Conservation (phyloP, 306 rosid genomes). For the Datisca glomerata region DNA sequence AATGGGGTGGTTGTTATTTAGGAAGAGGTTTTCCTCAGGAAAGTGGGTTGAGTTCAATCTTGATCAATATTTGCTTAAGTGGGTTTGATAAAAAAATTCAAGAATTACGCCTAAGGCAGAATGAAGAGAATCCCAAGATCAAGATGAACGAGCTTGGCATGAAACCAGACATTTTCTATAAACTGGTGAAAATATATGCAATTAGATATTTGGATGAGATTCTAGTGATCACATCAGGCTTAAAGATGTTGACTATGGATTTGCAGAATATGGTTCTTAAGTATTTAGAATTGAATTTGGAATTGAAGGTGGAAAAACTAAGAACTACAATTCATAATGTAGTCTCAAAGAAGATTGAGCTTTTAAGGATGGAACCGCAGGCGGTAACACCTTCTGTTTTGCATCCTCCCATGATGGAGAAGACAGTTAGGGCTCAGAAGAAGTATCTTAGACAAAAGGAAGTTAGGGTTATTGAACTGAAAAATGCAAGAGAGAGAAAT, state of each 20-base stretch:
- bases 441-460: constrained; percentile 80
- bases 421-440: constrained; percentile 73
- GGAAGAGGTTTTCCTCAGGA: constrained; percentile 88
- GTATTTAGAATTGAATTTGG: constrained; percentile 47
- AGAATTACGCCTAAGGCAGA: constrained; percentile 36
- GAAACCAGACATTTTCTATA: no score
- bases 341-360: constrained; percentile 63
- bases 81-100: constrained; percentile 75
- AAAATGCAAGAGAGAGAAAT: constrained; percentile 81
- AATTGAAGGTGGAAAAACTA: constrained; percentile 40
- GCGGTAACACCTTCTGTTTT: constrained; percentile 60
- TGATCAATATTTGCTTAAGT: constrained; percentile 59
- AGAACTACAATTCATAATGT: constrained; percentile 67
- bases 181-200: constrained; percentile 71
- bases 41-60: constrained; percentile 49
- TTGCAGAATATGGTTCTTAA: constrained; percentile 37
- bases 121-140: constrained; percentile 33
- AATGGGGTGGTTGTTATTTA: constrained; percentile 50
- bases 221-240: constrained; percentile 52
- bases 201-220: constrained; percentile 82
- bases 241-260: constrained; percentile 49
- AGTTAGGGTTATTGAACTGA: constrained; percentile 57
- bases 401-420: constrained; percentile 55
- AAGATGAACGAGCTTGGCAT: constrained; percentile 19
- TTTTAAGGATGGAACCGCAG: constrained; percentile 75